Evolutionary conservation across 2,329 filamentous ascomycete species (phyloP), one percentile per base, ranked within the genome.

Genomic region (Onygenales sp.): DNA sequence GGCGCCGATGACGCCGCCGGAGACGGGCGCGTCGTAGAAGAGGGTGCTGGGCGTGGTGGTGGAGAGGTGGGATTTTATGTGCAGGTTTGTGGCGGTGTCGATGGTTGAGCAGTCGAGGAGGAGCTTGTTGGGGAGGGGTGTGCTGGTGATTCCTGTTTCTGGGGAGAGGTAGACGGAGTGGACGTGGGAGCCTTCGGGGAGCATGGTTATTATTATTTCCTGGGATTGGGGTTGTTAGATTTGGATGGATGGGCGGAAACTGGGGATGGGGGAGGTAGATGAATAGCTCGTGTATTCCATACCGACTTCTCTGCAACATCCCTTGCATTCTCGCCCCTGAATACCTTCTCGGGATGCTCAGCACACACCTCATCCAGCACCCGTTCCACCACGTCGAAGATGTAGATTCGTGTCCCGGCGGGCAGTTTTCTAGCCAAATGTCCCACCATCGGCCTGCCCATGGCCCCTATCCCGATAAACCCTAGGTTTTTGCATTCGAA

Each of bases 31-130:
- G 54, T 80, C 78, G 62, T 77, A 78, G 63, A 80, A 79, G 3
- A 63, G 67, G 7, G 76, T 70, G 0, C 64, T 58, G 0, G 71
- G 70, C 43, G 73, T 73, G 14, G 67, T 59, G 3, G 63, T 45
- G 3, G 58, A 47, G 31, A 74, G 68, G 27, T 71, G 65, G 1
- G 72, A 64, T 53, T 71, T 71, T 27, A 80, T 71, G 10, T 66
- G 65, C 27, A 78, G 67, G 37, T 72, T 77, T 3, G 76, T 79
- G 4, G 70, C 73, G 0, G 75, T 77, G 58, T 80, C 78, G 62
- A 81, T 81, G 7, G 78, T 80, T 0, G 76, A 78, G 62, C 76
- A 79, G 62, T 81, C 78, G 56, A 80, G 72, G 42, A 80, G 64
- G 17, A 79, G 67, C 55, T 78, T 77, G 42, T 66, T 66, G 13